A percentile compares a stretch with the other conserved stretches of the same genome.
These are phyloP conservation scores for Fraxinus angustifolia DNA, from an alignment of 305 asterid species.

Conservation along the genomic window DNA sequence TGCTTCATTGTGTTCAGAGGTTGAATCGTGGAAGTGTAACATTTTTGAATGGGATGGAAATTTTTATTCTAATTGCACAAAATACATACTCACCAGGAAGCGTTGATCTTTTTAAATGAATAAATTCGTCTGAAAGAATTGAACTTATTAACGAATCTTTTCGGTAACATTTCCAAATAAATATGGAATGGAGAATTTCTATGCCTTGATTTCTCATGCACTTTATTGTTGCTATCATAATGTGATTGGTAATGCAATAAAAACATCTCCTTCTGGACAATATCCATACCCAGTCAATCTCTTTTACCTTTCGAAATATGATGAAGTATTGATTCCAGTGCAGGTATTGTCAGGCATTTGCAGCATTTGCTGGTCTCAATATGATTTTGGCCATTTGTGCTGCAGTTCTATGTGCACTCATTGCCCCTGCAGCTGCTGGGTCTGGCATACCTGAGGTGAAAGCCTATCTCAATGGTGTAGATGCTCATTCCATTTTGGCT, in stretches of 20 bases:
- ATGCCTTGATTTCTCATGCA: neutral
- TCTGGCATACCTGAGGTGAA: conserved; percentile 98
- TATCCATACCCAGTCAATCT: conserved; percentile 2
- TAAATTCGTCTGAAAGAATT: neutral
- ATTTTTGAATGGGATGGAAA: neutral
- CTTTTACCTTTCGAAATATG: conserved; percentile 19
- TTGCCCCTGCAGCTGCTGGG: conserved; percentile 97
- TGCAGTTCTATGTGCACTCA: conserved; percentile 64
- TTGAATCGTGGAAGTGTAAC: neutral
- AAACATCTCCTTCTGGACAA: neutral
- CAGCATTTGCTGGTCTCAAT: conserved; percentile 62
- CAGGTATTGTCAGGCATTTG: conserved; percentile 71
- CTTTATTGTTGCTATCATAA: neutral
- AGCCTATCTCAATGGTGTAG: conserved; percentile 90
- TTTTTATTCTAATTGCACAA: neutral
- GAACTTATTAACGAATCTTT: neutral
- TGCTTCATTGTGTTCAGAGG: neutral
- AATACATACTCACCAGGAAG: neutral
- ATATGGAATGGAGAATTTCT: neutral
- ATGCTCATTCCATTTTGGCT: conserved; percentile 93
- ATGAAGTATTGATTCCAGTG: conserved; percentile 28
- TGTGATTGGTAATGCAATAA: neutral
- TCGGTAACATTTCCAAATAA: neutral
- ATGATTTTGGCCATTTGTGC: conserved; percentile 65
- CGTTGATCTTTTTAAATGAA: neutral